Conservation (phyloP, 2,329 filamentous ascomycete species). For the Celoporthe dispersa region DNA sequence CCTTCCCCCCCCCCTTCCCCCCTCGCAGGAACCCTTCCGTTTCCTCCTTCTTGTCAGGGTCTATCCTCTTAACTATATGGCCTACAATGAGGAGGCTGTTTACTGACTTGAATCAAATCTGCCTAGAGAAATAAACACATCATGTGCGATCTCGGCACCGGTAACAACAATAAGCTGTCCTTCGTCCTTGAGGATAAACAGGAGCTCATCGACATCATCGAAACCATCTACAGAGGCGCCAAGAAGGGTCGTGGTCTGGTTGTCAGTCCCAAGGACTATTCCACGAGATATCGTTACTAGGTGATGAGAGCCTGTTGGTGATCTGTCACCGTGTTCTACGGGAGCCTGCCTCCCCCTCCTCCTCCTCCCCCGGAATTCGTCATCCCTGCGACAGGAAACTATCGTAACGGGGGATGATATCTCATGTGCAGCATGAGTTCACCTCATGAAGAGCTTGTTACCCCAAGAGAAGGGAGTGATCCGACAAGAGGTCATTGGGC, state of each 20-base stretch:
- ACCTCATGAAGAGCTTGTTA: background rate
- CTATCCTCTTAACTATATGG: background rate
- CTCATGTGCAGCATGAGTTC: background rate
- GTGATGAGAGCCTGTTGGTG: background rate
- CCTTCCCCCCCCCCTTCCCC: background rate
- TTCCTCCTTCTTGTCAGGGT: background rate
- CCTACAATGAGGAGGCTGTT: slow-evolving; percentile 6
- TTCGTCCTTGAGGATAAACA: slow-evolving; percentile 98
- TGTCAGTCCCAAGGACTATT: slow-evolving; percentile 86
- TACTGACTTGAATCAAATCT: slow-evolving; percentile 50
- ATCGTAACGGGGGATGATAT: background rate
- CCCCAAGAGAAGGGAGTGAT: background rate
- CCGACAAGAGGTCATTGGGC: background rate
- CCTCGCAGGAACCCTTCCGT: background rate
- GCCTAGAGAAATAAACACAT: slow-evolving; percentile 86
- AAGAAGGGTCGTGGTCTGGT: slow-evolving; percentile 98
- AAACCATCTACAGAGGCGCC: slow-evolving; percentile 97
- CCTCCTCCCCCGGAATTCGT: background rate
- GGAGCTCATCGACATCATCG: slow-evolving; percentile 96
- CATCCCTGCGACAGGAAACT: background rate
- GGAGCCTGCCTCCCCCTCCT: background rate
- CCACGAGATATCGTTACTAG: slow-evolving; percentile 70
- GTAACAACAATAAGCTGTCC: slow-evolving; percentile 98
- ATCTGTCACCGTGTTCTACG: background rate
- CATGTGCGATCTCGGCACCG: slow-evolving; percentile 97